Evolutionary conservation across 1,139 yeast species (phyloP).

Genomic region (Yamadazyma trypodendri): DNA sequence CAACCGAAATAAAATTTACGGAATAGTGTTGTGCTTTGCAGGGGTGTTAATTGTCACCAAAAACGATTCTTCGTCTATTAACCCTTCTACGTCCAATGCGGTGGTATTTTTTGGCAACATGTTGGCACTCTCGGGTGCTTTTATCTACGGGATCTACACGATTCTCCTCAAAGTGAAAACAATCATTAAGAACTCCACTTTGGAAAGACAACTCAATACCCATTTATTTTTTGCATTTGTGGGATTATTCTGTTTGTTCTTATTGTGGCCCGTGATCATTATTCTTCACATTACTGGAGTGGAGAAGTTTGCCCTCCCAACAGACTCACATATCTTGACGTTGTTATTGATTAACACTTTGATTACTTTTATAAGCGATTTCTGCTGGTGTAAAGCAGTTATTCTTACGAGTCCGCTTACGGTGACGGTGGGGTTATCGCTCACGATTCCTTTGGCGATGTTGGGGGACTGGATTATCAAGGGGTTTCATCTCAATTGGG

Average conservation of each 20-base stretch:
- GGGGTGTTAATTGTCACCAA: conserved; percentile 82
- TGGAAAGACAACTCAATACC: conserved; percentile 76
- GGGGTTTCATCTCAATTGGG: conserved; percentile 55
- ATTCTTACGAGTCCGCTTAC: conserved; percentile 89
- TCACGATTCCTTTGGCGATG: conserved; percentile 94
- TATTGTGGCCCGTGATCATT: conserved; percentile 82
- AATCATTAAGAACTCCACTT: conserved; percentile 39
- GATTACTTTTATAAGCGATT: conserved; percentile 83
- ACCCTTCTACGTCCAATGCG: conserved; percentile 27
- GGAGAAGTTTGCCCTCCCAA: conserved; percentile 74
- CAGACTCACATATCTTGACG: conserved; percentile 46
- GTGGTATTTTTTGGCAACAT: conserved; percentile 68
- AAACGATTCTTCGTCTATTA: conserved; percentile 44
- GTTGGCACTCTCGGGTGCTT: conserved; percentile 79
- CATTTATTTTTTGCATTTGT: conserved; percentile 92
- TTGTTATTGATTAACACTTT: conserved; percentile 65
- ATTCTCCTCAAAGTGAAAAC: conserved; percentile 75
- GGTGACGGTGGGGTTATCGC: conserved; percentile 89
- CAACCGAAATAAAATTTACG: conserved; percentile 61
- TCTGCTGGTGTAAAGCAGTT: conserved; percentile 95
- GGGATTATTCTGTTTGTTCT: conserved; percentile 72
- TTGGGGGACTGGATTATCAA: conserved; percentile 81
- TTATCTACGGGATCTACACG: conserved; percentile 89
- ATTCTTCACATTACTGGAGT: conserved; percentile 59
- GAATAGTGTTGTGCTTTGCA: conserved; percentile 66